Conservation (phyloP, 1,284 basidiomycete species). For the Irpex sp. region DNA sequence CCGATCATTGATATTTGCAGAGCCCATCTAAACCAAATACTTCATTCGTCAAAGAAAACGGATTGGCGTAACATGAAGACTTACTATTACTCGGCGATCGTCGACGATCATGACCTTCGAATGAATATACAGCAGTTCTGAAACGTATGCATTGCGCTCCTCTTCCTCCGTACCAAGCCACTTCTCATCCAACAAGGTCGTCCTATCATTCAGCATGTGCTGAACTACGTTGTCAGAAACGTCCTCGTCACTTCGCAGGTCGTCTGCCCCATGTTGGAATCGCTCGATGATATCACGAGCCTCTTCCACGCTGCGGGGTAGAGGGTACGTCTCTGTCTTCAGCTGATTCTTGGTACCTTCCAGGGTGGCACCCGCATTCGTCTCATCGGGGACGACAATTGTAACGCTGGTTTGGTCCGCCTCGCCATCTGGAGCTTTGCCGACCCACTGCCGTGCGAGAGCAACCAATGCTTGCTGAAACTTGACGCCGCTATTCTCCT, state of each 20-base stretch:
- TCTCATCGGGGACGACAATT: conserved; percentile 43
- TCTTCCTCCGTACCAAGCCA: conserved; percentile 85
- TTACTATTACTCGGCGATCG: conserved; percentile 80
- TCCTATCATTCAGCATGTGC: conserved; percentile 66
- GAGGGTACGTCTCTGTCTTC: conserved; percentile 57
- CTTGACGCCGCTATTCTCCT: conserved; percentile 70
- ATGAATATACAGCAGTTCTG: conserved; percentile 81
- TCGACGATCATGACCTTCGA: conserved; percentile 92
- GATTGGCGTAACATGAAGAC: conserved; percentile 24
- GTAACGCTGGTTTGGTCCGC: conserved; percentile 38
- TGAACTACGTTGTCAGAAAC: conserved; percentile 77
- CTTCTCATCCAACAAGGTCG: conserved; percentile 60
- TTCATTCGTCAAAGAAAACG: neutral
- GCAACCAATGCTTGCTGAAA: conserved; percentile 88
- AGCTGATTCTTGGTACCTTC: conserved; percentile 40
- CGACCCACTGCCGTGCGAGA: conserved; percentile 80
- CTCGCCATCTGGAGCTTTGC: conserved; percentile 31
- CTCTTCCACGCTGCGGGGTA: conserved; percentile 64
- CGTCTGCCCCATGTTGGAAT: conserved; percentile 64
- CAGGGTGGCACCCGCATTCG: conserved; percentile 28
- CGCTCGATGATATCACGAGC: conserved; percentile 59
- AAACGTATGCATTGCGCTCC: conserved; percentile 76
- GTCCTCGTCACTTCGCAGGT: conserved; percentile 49
- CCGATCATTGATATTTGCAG: conserved; percentile 88
- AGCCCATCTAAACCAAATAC: conserved; percentile 61